phyloP scores from a whole-genome alignment of 352 stramenopile genomes.

The Phytophthora citrophthora region DNA sequence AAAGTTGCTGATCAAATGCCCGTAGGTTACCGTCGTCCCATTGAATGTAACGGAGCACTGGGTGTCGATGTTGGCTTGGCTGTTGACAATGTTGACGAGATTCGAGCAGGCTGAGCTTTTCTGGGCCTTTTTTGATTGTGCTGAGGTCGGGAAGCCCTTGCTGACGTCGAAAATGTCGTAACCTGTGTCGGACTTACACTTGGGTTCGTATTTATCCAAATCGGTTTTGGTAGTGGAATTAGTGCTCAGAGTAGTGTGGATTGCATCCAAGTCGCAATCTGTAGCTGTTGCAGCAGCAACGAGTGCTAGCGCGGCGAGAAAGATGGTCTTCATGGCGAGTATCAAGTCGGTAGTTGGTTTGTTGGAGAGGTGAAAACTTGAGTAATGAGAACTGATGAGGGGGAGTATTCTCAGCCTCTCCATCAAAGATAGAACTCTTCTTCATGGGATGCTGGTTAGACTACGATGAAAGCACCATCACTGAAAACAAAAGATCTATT shows the following conservation, averaged over 20 bases:
- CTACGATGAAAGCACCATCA: too few species aligned
- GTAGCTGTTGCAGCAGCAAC: conserved; percentile 8
- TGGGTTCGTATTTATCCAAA: conserved; percentile 24
- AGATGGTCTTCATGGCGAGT: conserved; percentile 31
- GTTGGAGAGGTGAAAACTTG: conserved; percentile 9
- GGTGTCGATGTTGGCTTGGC: conserved; percentile 53
- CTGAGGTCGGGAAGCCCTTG: conserved; percentile 43
- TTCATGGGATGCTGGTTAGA: too few species aligned
- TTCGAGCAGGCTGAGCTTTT: conserved; percentile 43
- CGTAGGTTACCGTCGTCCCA: conserved; percentile 45
- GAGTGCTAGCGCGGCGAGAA: conserved; percentile 21
- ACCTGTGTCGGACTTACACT: conserved; percentile 35
- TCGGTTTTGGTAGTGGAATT: conserved; percentile 21
- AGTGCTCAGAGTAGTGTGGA: conserved; percentile 40
- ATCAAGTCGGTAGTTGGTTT: conserved; percentile 1
- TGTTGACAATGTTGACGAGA: conserved; percentile 64
- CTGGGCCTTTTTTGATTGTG: conserved; percentile 35
- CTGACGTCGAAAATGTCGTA: conserved; percentile 57
- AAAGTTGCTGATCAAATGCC: conserved; percentile 51
- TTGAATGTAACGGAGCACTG: conserved; percentile 57
- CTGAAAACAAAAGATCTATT: background rate
- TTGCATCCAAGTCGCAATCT: conserved; percentile 47
- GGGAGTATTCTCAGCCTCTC: too few species aligned
- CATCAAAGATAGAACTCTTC: too few species aligned
- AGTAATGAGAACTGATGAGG: background rate